These are phyloP conservation scores for Vachellia pachyceras DNA, from an alignment of 306 rosid genomes.

Conservation along the genomic window DNA sequence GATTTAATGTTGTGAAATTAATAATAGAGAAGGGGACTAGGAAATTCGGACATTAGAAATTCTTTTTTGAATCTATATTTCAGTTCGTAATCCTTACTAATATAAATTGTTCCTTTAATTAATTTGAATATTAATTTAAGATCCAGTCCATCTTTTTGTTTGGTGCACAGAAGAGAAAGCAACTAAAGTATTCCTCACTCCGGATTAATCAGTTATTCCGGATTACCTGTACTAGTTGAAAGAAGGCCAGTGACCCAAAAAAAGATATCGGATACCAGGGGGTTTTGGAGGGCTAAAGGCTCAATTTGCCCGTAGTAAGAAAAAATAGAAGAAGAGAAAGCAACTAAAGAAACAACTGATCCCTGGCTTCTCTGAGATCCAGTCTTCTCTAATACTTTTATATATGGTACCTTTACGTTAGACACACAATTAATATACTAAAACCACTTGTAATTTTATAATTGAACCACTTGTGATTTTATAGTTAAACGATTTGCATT, in stretches of 20 bases:
- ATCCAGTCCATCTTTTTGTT: neutral
- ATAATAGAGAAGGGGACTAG: neutral
- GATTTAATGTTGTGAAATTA: neutral
- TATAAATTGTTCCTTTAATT: neutral
- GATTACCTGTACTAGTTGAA: too few relatives aligned
- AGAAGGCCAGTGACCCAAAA: too few relatives aligned
- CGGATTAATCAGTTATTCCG: too few relatives aligned
- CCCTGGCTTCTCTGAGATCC: conserved; percentile 6
- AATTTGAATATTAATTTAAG: neutral
- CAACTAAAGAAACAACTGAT: neutral
- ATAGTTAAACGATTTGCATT: too few relatives aligned
- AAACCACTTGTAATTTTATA: neutral
- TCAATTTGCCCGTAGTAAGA: too few relatives aligned
- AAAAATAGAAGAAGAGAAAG: too few relatives aligned
- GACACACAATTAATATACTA: neutral
- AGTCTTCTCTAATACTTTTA: neutral
- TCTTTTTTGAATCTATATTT: neutral
- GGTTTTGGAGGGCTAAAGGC: too few relatives aligned
- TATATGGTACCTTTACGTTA: neutral
- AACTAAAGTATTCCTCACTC: too few relatives aligned
- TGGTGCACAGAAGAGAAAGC: neutral
- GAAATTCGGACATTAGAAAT: neutral
- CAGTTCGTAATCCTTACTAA: too few relatives aligned
- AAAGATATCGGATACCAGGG: too few relatives aligned
- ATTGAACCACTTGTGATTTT: neutral